Base-by-base conservation (phyloP, 2,329 filamentous ascomycete genomes). In the Aspergillus fischeri region DNA sequence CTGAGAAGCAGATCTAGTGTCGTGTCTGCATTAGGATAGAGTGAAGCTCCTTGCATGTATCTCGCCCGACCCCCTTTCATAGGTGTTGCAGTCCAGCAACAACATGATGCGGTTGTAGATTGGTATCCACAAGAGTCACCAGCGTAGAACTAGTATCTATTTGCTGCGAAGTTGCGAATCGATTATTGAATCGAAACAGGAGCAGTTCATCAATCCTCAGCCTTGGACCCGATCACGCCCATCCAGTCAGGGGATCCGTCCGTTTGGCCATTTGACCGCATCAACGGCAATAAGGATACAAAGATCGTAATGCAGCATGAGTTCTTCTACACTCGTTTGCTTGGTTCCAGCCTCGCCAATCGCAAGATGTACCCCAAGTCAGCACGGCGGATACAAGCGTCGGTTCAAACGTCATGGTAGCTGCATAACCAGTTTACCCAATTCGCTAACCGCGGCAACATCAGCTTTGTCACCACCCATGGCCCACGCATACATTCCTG, bases 41-140 rank as follows among this genome's bases (percentile, higher is more conserved):
- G 48, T 63, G 64, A 25, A 71, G 54, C 48, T 65, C 53, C 20
- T 58, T 56, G 51, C 66, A 65, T 17, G 64, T 59, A n/a, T 60
- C 63, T 44, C 66, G 63, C 51, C 64, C 62, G 42, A 72, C 60
- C 1, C 60, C 67, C 44, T 67, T 70, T 47, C 63, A 60, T 35
- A 72, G 55, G 3, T 70, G 59, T 49, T 65, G 67, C n/a, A 70
- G 62, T 5, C 54, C 66, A 3, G 67, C 68, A 49, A 72, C 65
- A 8, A 72, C 57, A 44, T 70, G 65, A 50, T 71, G 67, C 14
- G 67, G 70, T 54, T 70, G 70, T 11, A 68, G 70, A 41, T 72
- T 67, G 41, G 72, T 64, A 11, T 66, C 64, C 49, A 71, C 54
- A 8, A 72, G 59, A 9, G 68, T 67, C n/a, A 65, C 60, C 1